A percentile compares a stretch with the other conserved stretches of the same genome.
These are phyloP conservation scores for Acmispon strigosus DNA, from an alignment of 306 rosid genomes.

Conservation along the genomic window DNA sequence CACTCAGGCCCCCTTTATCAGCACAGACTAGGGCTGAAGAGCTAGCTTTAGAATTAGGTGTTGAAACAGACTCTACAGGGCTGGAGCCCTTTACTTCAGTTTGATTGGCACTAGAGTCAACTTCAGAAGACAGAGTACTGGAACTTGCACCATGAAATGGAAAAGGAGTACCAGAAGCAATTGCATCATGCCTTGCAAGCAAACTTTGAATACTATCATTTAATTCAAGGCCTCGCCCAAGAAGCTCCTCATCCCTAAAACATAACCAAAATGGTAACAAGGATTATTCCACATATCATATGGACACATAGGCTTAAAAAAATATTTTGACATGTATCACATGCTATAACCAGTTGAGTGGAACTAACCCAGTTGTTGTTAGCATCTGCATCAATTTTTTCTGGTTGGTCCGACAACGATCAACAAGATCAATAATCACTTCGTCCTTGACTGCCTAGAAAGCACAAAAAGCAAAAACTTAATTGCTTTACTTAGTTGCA, in stretches of 20 bases:
- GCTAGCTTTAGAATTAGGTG: constrained; percentile 32
- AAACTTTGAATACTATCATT: constrained; percentile 74
- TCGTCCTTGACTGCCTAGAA: constrained; percentile 82
- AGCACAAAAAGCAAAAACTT: constrained; percentile 13
- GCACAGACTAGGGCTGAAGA: constrained; percentile 27
- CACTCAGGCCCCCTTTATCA: constrained; percentile 30
- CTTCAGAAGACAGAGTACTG: constrained; percentile 39
- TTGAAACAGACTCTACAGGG: constrained; percentile 34
- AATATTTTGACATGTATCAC: background rate
- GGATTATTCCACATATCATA: background rate
- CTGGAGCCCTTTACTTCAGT: constrained; percentile 37
- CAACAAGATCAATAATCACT: constrained; percentile 79
- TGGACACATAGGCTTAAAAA: background rate
- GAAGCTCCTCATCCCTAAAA: constrained; percentile 91
- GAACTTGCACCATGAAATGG: constrained; percentile 41
- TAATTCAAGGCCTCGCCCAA: constrained; percentile 84
- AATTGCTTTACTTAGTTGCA: background rate
- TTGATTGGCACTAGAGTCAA: constrained; percentile 37
- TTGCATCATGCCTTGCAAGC: constrained; percentile 88
- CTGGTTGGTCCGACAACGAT: constrained; percentile 83
- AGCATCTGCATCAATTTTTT: constrained; percentile 95
- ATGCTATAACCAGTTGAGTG: background rate
- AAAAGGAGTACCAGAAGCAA: constrained; percentile 75
- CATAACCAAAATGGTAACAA: constrained; percentile 11
- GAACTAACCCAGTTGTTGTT: constrained; percentile 87